Base-by-base conservation (phyloP, 2,329 filamentous ascomycete species). In the Calonectria pseudoreteaudii region DNA sequence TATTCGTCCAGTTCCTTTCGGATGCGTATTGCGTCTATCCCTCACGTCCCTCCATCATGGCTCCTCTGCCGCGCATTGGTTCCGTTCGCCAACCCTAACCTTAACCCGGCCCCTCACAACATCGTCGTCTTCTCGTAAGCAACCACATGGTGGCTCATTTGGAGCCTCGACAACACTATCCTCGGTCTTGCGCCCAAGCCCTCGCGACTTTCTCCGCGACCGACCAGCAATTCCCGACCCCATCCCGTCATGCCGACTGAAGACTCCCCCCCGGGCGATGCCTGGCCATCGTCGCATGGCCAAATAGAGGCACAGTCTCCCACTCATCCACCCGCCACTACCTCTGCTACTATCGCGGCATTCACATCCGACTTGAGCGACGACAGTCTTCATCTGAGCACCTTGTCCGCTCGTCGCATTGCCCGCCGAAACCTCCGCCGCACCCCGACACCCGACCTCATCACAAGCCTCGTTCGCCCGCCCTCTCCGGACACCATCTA, bases 401-500 rank as follows among this genome's bases (percentile, higher is more conserved):
- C 83, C 1, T 81, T 83, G 30, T 82, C 83, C 18, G 83, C 83
- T 23, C 80, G 84, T 16, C 82, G 83, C 50, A 83, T 85, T 52
- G 83, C 82, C 47, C 82, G 83, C 31, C 82, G 83, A n/a, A 84
- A 80, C 72, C 79, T 85, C 60, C 81, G 82, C 58, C 81, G 81
- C 41, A 79, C 83, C 20, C 82, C 83, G n/a, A 86, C 84, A 16
- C 84, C 84, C 65, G 84, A 86, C 69, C 82, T 85, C 70, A 83
- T 85, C 74, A 85, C 83, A 47, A 85, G 84, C 76, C 83, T 85
- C 65, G 83, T 85, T 60, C 83, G 84, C 6, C 83, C 83, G 2
- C 82, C 82, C 0, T 85, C 84, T 4, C 83, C 84, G n/a, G 84
- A 85, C 71, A 75, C 82, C 36, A 78, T 83, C 58, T 84, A 84